Percentiles rank a stretch among this genome's conserved stretches.
Evolutionary conservation across 1,284 basidiomycete genomes (phyloP).

Genomic region (Leucoagaricus sp.): DNA sequence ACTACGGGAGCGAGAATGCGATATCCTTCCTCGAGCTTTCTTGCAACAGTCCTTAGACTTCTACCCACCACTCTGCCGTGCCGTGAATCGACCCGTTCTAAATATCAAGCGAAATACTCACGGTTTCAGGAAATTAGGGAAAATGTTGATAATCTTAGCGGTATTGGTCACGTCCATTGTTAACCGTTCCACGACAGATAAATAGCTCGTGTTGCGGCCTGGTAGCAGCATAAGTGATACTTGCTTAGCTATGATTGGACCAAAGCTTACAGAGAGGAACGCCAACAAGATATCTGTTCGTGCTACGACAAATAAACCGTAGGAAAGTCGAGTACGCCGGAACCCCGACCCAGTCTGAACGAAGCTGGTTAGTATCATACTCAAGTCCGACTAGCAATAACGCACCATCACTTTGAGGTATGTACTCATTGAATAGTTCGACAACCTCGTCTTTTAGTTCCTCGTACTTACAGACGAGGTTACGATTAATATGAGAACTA

Average conservation of each 20-base stretch:
- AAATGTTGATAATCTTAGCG: constrained; percentile 32
- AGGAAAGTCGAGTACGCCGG: constrained; percentile 33
- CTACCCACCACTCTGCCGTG: constrained; percentile 28
- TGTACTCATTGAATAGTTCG: constrained; percentile 11
- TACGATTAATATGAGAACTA: constrained; percentile 9
- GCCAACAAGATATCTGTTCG: constrained; percentile 39
- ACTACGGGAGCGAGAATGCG: constrained; percentile 42
- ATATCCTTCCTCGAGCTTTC: constrained; percentile 28
- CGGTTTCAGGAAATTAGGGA: constrained; percentile 42
- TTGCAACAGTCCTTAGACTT: constrained; percentile 25
- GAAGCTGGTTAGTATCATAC: background rate
- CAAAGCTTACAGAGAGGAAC: constrained; percentile 34
- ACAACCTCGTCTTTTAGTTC: constrained; percentile 15
- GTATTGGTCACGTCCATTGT: constrained; percentile 35
- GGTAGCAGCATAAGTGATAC: background rate
- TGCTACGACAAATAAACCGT: constrained; percentile 39
- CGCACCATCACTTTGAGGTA: constrained; percentile 4
- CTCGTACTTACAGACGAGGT: constrained; percentile 6
- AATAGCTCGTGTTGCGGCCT: constrained; percentile 40
- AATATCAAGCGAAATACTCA: too few relatives aligned
- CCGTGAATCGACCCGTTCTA: background rate
- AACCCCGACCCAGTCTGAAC: constrained; percentile 42
- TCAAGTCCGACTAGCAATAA: background rate
- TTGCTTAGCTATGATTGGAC: background rate
- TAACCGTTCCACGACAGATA: constrained; percentile 37